Percentiles rank a stretch among this genome's conserved stretches.
These are phyloP conservation scores for Sherardia arvensis DNA, from an alignment of 257 asterid genomes.

Conservation along the genomic window DNA sequence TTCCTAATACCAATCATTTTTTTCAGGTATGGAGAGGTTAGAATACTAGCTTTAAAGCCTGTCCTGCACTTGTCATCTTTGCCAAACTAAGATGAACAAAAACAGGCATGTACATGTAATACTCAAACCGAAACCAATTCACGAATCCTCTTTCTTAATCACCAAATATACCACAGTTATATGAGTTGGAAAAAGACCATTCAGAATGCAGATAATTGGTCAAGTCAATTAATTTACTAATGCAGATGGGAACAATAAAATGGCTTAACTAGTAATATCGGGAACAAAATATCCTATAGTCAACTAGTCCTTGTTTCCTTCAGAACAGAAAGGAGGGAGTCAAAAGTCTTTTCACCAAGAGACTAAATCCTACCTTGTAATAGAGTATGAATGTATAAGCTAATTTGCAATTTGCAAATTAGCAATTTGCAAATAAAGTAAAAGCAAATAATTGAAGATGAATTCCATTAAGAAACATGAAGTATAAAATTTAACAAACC, in stretches of 20 bases:
- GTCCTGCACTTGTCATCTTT: not conserved
- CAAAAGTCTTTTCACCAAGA: not conserved
- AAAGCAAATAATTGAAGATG: no score
- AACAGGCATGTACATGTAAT: not conserved
- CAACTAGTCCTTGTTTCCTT: not conserved
- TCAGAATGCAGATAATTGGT: not conserved
- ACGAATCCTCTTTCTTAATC: not conserved
- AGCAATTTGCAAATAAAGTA: not conserved
- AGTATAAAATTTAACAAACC: not conserved
- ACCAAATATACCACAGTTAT: not conserved
- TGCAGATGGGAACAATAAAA: not conserved
- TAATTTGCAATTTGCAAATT: no score
- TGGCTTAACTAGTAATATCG: not conserved
- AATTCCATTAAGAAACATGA: not conserved
- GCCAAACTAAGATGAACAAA: not conserved
- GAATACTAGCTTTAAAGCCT: no score
- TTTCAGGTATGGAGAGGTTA: not conserved
- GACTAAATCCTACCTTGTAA: not conserved
- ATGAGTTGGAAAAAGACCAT: not conserved
- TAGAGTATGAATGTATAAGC: not conserved
- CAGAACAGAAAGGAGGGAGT: not conserved
- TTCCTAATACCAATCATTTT: not conserved
- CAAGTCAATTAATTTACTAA: slow-evolving; percentile 1
- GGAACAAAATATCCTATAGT: not conserved
- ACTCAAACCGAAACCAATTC: not conserved